A percentile compares a stretch with the other conserved stretches of the same genome.
phyloP scores from a whole-genome alignment of 495 filamentous ascomycete genomes.

The Bombardia bombarda region DNA sequence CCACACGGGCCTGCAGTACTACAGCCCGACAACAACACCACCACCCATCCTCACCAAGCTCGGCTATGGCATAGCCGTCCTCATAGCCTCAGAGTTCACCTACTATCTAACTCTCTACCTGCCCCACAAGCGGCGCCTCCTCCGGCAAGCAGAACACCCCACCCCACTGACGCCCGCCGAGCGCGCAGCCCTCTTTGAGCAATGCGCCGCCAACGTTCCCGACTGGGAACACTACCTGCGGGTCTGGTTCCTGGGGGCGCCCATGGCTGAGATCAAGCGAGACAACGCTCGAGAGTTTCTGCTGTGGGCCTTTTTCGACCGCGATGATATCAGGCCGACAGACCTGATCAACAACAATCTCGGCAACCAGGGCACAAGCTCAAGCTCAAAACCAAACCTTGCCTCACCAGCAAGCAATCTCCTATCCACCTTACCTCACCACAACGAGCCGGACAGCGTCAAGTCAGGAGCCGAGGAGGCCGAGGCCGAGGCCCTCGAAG shows the following conservation, averaged over 20 bases:
- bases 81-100: conserved; percentile 36
- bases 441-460: too few species aligned
- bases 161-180: conserved; percentile 29
- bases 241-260: conserved; percentile 58
- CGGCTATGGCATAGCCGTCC: conserved; percentile 19
- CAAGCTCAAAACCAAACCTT: too few species aligned
- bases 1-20: neutral
- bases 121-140: conserved; percentile 42
- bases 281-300: conserved; percentile 61
- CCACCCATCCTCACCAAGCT: neutral
- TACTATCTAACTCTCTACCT: conserved; percentile 50
- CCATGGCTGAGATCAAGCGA: conserved; percentile 46
- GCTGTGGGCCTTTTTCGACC: conserved; percentile 56
- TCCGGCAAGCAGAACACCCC: conserved; percentile 46
- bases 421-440: too few species aligned
- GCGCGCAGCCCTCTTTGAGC: conserved; percentile 43
- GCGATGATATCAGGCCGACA: conserved; percentile 4
- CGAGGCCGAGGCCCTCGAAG: conserved; percentile 28
- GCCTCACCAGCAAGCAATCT: too few species aligned
- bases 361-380: neutral
- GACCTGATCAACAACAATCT: neutral
- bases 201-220: conserved; percentile 45
- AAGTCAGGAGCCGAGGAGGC: too few species aligned
- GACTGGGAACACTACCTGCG: conserved; percentile 49
- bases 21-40: neutral